Percentiles rank a stretch among this genome's conserved stretches.
Conservation (phyloP, 2,329 filamentous ascomycete species). For the Exophiala bonariae region DNA sequence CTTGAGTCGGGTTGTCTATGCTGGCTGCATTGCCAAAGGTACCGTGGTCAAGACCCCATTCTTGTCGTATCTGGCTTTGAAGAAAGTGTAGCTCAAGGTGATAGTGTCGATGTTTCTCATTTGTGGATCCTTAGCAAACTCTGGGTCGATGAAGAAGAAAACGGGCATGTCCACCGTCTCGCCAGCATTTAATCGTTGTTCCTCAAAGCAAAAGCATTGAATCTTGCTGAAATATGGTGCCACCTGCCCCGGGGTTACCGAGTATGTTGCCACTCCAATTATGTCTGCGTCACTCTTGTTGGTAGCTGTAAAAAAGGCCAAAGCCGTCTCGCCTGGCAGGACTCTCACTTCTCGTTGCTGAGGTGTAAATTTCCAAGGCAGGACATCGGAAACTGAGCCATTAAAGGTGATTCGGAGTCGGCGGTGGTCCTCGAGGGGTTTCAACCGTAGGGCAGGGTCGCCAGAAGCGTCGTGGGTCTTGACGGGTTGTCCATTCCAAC, state of each 20-base stretch:
- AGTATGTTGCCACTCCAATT: constrained; percentile 96
- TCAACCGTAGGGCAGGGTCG: constrained; percentile 74
- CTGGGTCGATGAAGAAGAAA: constrained; percentile 98
- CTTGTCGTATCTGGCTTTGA: constrained; percentile 87
- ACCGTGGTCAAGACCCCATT: constrained; percentile 63
- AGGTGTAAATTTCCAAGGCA: constrained; percentile 96
- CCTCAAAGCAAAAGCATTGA: constrained; percentile 98
- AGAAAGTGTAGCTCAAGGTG: constrained; percentile 96
- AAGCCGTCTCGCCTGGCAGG: constrained; percentile 89
- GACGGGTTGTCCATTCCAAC: constrained; percentile 91
- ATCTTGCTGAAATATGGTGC: constrained; percentile 99
- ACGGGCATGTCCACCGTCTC: constrained; percentile 99
- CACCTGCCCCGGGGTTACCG: constrained; percentile 91
- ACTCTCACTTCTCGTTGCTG: constrained; percentile 97
- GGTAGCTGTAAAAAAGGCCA: constrained; percentile 96
- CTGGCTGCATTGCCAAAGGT: constrained; percentile 21
- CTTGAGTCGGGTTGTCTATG: constrained; percentile 1
- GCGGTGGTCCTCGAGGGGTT: constrained; percentile 76
- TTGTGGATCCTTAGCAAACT: constrained; percentile 85
- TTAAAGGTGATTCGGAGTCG: constrained; percentile 95
- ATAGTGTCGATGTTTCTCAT: constrained; percentile 96
- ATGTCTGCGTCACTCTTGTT: constrained; percentile 90
- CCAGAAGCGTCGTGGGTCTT: constrained; percentile 67
- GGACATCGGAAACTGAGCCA: constrained; percentile 87
- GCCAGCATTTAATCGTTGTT: constrained; percentile 87